Percentiles rank a stretch among this genome's conserved stretches.
Conservation (phyloP, 202 grass and related monocot genomes). For the Bolboschoenoplectus hybrid region DNA sequence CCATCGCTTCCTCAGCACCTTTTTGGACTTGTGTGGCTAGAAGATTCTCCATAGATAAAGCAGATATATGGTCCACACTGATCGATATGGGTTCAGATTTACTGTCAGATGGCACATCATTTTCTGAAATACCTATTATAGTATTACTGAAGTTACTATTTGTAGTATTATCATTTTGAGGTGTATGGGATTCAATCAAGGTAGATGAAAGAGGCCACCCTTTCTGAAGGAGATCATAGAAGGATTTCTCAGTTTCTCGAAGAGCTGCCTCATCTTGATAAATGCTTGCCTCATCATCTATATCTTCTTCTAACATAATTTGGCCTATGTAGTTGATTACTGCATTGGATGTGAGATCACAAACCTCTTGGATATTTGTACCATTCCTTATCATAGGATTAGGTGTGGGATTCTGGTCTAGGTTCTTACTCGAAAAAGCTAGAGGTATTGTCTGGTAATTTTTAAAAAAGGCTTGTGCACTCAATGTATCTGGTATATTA, state of each 20-base stretch:
- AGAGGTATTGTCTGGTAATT: background rate
- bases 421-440: background rate
- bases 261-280: conserved; percentile 33
- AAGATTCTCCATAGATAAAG: background rate
- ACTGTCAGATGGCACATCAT: background rate
- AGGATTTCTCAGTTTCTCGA: conserved; percentile 30
- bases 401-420: background rate
- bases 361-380: background rate
- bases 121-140: background rate
- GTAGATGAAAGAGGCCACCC: background rate
- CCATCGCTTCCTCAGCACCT: conserved; percentile 44
- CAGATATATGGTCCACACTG: background rate
- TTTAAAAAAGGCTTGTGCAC: background rate
- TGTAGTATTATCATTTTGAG: background rate
- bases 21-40: background rate
- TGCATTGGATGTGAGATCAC: background rate
- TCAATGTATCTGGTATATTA: background rate
- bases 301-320: conserved; percentile 35
- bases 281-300: background rate
- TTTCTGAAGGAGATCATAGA: conserved; percentile 26
- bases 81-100: background rate
- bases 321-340: conserved; percentile 31
- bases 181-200: background rate
- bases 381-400: background rate
- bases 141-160: background rate